Conservation (phyloP, 495 filamentous ascomycete genomes). For the Xylaria palmicola region DNA sequence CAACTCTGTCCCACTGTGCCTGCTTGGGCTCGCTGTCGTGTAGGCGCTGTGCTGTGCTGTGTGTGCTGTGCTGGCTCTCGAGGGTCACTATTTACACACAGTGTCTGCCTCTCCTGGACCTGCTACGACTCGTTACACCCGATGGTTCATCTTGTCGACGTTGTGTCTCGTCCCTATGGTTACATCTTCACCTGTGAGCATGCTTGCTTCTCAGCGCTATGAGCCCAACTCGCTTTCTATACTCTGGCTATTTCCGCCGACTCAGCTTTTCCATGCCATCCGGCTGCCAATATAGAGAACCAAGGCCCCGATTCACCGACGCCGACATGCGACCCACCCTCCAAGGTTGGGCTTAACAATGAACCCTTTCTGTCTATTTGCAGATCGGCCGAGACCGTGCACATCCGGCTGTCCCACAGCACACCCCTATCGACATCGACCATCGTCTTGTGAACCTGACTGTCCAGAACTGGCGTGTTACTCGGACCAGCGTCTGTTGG, state of each 20-base stretch:
- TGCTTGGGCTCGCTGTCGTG: not conserved
- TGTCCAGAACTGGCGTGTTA: not conserved
- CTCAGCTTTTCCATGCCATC: not conserved
- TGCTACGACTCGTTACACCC: not conserved
- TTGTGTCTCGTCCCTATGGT: not conserved
- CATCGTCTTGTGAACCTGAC: not conserved
- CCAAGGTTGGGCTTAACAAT: slow-evolving; percentile 5
- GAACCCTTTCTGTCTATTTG: not conserved
- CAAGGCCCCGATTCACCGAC: not conserved
- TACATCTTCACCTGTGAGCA: not conserved
- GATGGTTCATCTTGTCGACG: not conserved
- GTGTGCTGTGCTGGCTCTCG: too few relatives aligned
- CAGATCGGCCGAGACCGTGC: not conserved
- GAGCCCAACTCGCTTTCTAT: not conserved
- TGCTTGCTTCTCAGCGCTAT: not conserved
- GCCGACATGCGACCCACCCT: slow-evolving; percentile 8
- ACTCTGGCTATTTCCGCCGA: not conserved
- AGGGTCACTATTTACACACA: too few relatives aligned
- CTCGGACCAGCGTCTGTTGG: not conserved
- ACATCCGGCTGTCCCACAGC: too few relatives aligned
- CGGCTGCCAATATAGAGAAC: not conserved
- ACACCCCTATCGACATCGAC: not conserved
- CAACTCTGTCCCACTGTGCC: not conserved
- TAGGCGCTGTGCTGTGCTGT: too few relatives aligned
- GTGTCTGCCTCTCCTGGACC: not conserved